Evolutionary conservation across 305 asterid genomes (phyloP).

Genomic region (Fraxinus sp.): DNA sequence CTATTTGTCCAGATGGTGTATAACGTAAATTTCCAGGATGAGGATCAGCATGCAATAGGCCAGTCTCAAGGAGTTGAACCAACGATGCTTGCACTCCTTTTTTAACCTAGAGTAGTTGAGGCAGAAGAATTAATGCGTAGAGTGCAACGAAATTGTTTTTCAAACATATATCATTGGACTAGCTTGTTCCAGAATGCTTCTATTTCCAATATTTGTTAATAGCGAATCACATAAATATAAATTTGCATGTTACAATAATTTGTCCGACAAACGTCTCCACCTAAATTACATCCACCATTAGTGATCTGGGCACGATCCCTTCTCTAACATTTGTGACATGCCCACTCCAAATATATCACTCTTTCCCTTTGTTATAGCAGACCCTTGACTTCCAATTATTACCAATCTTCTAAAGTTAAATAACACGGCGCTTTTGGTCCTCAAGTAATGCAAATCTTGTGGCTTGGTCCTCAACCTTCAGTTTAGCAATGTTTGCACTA

Average conservation of each 20-base stretch:
- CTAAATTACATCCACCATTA: neutral
- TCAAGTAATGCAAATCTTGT: neutral
- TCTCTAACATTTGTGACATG: neutral
- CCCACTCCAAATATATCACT: neutral
- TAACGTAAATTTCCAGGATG: slow-evolving; percentile 95
- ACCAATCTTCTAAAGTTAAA: neutral
- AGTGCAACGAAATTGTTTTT: neutral
- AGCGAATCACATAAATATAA: neutral
- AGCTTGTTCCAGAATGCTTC: neutral
- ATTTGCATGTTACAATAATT: slow-evolving; percentile 8
- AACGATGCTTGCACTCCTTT: slow-evolving; percentile 94
- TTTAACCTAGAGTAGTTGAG: slow-evolving; percentile 55
- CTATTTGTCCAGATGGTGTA: slow-evolving; percentile 68
- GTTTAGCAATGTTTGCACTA: neutral
- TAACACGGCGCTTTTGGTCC: neutral
- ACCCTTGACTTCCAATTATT: neutral
- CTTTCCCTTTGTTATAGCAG: neutral
- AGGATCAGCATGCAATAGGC: slow-evolving; percentile 93
- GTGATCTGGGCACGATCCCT: neutral
- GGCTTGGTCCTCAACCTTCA: neutral
- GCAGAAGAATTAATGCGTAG: slow-evolving; percentile 27
- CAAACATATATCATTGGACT: neutral
- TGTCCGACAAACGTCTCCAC: neutral
- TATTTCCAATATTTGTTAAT: neutral
- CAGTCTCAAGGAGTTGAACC: slow-evolving; percentile 95